phyloP scores from a whole-genome alignment of 352 stramenopile species.

The Blastocystis hominis region DNA sequence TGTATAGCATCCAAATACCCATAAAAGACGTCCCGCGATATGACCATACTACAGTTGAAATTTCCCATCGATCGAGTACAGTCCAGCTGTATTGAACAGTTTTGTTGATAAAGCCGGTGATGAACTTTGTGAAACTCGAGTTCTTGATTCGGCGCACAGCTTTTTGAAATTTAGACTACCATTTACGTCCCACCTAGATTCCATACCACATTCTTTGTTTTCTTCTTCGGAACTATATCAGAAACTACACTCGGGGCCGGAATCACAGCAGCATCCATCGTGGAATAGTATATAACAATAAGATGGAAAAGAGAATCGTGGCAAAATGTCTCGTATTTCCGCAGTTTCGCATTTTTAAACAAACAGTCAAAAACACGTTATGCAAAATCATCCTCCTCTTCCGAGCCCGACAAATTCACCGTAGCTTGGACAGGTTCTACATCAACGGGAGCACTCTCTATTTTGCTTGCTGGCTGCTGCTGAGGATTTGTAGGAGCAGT shows the following conservation, averaged over 20 bases:
- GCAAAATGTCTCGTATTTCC: not conserved
- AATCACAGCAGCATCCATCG: not conserved
- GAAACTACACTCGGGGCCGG: not conserved
- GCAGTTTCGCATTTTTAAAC: not conserved
- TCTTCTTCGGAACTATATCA: slow-evolving; percentile 8
- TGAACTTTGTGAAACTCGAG: slow-evolving; percentile 12
- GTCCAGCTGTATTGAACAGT: slow-evolving; percentile 11
- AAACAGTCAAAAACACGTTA: not conserved
- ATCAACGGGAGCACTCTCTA: not conserved
- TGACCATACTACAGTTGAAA: not conserved
- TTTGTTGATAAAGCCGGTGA: not conserved
- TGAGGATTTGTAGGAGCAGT: too few relatives aligned
- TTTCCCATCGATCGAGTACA: not conserved
- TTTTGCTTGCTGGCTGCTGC: too few relatives aligned
- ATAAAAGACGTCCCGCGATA: not conserved
- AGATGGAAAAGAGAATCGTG: not conserved
- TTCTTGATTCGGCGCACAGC: slow-evolving; percentile 8
- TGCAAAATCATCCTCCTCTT: slow-evolving; percentile 11
- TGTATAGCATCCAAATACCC: slow-evolving; percentile 25
- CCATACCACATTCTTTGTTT: slow-evolving; percentile 1
- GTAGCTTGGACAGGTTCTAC: not conserved
- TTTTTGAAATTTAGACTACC: slow-evolving; percentile 16
- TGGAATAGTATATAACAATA: not conserved
- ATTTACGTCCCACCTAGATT: not conserved
- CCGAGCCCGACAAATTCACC: not conserved